Evolutionary conservation across 345 rosid species (phyloP).

Genomic region (Gossypium rotundifolium): DNA sequence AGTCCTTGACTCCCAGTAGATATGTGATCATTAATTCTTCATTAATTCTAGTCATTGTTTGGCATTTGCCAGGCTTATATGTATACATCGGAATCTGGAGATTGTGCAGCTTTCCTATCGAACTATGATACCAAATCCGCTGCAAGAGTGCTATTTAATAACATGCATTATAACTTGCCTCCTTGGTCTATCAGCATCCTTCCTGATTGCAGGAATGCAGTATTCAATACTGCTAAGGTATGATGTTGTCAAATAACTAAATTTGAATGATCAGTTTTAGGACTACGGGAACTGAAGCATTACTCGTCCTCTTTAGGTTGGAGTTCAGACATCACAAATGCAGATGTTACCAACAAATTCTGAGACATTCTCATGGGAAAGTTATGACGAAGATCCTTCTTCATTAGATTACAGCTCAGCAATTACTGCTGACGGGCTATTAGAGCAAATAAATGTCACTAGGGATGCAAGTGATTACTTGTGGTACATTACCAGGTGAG

Average conservation of each 20-base stretch:
- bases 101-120: conserved; percentile 91
- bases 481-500: conserved; percentile 56
- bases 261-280: not conserved
- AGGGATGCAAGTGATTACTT: conserved; percentile 58
- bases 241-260: not conserved
- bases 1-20: conserved; percentile 1
- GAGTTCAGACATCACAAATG: conserved; percentile 45
- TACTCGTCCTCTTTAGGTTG: conserved; percentile 22
- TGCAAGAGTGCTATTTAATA: conserved; percentile 78
- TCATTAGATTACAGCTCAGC: conserved; percentile 59
- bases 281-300: not conserved
- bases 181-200: conserved; percentile 99
- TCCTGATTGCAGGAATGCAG: conserved; percentile 95
- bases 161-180: conserved; percentile 94
- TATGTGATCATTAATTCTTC: not conserved
- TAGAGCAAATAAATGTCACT: conserved; percentile 49
- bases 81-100: conserved; percentile 71
- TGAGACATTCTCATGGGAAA: conserved; percentile 68
- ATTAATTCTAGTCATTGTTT: conserved; percentile 17
- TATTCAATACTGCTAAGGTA: conserved; percentile 97
- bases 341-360: conserved; percentile 71
- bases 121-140: conserved; percentile 86
- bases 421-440: conserved; percentile 36
- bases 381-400: conserved; percentile 79
- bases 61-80: conserved; percentile 60